Percentiles rank a stretch among this genome's conserved stretches.
These are phyloP conservation scores for Clitopilus hobsonii DNA, from an alignment of 768 basidiomycete species.

Conservation along the genomic window DNA sequence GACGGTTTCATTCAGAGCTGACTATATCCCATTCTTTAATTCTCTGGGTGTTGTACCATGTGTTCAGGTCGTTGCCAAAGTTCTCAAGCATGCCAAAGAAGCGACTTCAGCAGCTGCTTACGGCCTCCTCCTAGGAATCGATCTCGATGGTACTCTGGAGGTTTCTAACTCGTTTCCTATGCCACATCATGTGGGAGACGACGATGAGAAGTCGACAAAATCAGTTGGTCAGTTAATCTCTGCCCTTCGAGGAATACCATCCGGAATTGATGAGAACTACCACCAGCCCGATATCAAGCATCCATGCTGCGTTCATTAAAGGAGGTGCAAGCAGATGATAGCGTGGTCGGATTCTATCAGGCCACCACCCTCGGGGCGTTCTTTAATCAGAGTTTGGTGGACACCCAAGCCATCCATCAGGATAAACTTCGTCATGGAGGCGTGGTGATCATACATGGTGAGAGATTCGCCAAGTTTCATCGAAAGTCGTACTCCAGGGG, in stretches of 20 bases:
- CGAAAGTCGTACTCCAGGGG: neutral
- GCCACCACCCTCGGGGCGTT: slow-evolving; percentile 83
- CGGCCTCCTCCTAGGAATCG: slow-evolving; percentile 86
- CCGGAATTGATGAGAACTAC: slow-evolving; percentile 5
- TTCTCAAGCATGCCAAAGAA: slow-evolving; percentile 89
- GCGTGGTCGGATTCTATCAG: slow-evolving; percentile 92
- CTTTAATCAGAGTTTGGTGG: slow-evolving; percentile 74
- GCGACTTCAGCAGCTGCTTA: slow-evolving; percentile 67
- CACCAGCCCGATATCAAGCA: slow-evolving; percentile 72
- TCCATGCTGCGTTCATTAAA: slow-evolving; percentile 84
- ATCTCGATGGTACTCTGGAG: slow-evolving; percentile 87
- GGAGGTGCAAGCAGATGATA: slow-evolving; percentile 89
- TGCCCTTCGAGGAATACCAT: slow-evolving; percentile 5
- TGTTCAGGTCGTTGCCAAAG: slow-evolving; percentile 83
- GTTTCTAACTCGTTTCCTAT: slow-evolving; percentile 88
- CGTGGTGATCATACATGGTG: slow-evolving; percentile 80
- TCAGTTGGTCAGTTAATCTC: slow-evolving; percentile 50
- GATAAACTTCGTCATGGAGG: slow-evolving; percentile 85
- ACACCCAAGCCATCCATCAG: slow-evolving; percentile 82
- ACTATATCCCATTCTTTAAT: neutral
- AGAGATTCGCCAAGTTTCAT: slow-evolving; percentile 11
- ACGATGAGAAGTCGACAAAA: slow-evolving; percentile 80
- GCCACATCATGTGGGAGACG: slow-evolving; percentile 67
- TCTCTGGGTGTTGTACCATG: neutral
- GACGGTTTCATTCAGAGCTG: neutral